Evolutionary conservation across 2,329 filamentous ascomycete species (phyloP).

Genomic region (Aspergillus fumigatus): DNA sequence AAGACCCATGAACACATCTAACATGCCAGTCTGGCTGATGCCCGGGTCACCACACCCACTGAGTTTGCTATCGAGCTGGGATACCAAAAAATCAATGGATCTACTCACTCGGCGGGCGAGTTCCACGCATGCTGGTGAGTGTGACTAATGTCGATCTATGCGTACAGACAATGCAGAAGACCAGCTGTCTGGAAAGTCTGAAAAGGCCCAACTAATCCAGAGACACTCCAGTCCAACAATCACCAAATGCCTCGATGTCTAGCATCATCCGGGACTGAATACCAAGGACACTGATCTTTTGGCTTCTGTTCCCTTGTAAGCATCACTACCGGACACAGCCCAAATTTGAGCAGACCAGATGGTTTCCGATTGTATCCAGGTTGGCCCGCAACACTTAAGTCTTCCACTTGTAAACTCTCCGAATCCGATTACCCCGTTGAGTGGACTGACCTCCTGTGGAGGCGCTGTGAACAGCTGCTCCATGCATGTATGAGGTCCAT

Average conservation of each 20-base stretch:
- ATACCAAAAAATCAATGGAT: conserved; percentile 57
- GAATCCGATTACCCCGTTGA: conserved; percentile 58
- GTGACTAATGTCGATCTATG: conserved; percentile 31
- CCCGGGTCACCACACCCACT: conserved; percentile 56
- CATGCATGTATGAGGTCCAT: conserved; percentile 50
- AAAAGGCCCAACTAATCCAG: conserved; percentile 51
- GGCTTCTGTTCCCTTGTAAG: conserved; percentile 59
- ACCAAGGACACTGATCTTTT: conserved; percentile 55
- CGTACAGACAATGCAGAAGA: background rate
- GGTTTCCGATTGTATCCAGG: conserved; percentile 67
- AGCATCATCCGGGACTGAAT: conserved; percentile 42
- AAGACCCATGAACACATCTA: conserved; percentile 62
- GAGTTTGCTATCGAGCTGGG: conserved; percentile 50
- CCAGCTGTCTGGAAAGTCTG: conserved; percentile 50
- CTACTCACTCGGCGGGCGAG: conserved; percentile 62
- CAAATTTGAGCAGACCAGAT: conserved; percentile 38
- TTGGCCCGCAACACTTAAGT: conserved; percentile 56
- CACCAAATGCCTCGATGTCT: conserved; percentile 53
- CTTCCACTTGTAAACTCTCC: conserved; percentile 43
- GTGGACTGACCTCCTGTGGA: conserved; percentile 64
- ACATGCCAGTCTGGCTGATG: conserved; percentile 62
- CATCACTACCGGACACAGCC: background rate
- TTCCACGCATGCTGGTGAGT: conserved; percentile 54
- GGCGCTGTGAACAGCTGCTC: conserved; percentile 69
- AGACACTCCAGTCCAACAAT: conserved; percentile 53